Percentiles rank a stretch among this genome's conserved stretches.
phyloP scores from a whole-genome alignment of 1,139 yeast genomes.

The Taphrina confusa region DNA sequence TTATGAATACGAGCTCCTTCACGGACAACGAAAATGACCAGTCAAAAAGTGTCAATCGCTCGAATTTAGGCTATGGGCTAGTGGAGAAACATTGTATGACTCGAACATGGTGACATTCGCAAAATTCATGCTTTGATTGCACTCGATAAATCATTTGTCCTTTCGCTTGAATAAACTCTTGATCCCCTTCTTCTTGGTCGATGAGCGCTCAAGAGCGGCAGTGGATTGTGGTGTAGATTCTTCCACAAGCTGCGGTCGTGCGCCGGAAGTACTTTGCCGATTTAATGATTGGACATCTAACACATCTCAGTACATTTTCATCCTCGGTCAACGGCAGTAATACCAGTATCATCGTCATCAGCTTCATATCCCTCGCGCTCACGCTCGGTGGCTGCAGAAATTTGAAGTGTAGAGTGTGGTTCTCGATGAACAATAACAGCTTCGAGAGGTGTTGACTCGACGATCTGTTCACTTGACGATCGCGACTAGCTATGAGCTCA shows the following conservation, averaged over 20 bases:
- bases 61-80: too few species aligned
- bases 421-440: neutral
- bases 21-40: too few species aligned
- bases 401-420: neutral
- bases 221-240: neutral
- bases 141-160: constrained; percentile 9
- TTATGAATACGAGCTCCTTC: too few species aligned
- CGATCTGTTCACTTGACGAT: too few species aligned
- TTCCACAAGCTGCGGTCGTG: neutral
- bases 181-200: constrained; percentile 24
- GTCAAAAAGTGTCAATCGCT: too few species aligned
- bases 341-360: constrained; percentile 29
- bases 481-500: too few species aligned
- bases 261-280: neutral
- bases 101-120: too few species aligned
- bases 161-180: constrained; percentile 21
- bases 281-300: neutral
- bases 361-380: constrained; percentile 35
- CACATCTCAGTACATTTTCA: neutral
- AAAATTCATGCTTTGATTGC: too few species aligned
- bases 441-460: too few species aligned
- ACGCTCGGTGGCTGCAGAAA: neutral
- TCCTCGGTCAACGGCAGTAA: neutral
- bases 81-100: too few species aligned
- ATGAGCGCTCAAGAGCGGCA: constrained; percentile 5